phyloP scores from a whole-genome alignment of 768 basidiomycete species.

The Nidularia sp. region DNA sequence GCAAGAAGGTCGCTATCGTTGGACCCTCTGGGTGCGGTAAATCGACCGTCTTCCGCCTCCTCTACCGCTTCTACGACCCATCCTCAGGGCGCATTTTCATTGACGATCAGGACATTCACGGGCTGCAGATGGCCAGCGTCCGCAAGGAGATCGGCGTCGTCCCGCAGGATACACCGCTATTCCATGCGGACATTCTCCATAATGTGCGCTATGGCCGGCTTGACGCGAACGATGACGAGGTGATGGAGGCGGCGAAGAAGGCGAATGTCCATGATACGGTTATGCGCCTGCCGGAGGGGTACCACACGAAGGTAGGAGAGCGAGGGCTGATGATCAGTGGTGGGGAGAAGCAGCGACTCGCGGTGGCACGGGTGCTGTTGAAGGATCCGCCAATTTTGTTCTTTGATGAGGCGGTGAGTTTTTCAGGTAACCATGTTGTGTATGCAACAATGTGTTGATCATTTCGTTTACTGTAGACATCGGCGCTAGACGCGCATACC shows the following conservation, averaged over 20 bases:
- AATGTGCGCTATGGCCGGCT: constrained; percentile 92
- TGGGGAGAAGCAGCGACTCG: constrained; percentile 96
- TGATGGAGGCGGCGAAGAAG: constrained; percentile 74
- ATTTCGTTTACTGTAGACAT: constrained; percentile 56
- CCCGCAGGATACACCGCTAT: constrained; percentile 96
- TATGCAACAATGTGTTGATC: constrained; percentile 1
- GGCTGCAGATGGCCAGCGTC: constrained; percentile 67
- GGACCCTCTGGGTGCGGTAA: constrained; percentile 98
- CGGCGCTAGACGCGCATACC: constrained; percentile 91
- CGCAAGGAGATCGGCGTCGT: constrained; percentile 85
- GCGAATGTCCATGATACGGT: constrained; percentile 88
- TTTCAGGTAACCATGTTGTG: constrained; percentile 3
- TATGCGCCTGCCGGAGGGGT: constrained; percentile 77
- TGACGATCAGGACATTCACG: constrained; percentile 83
- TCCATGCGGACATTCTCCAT: constrained; percentile 93
- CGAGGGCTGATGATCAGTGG: constrained; percentile 97
- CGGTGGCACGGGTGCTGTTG: constrained; percentile 86
- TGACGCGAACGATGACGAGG: constrained; percentile 86
- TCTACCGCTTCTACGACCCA: constrained; percentile 94
- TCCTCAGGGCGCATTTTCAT: constrained; percentile 74
- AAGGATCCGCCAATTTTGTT: constrained; percentile 96
- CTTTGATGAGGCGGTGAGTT: constrained; percentile 94
- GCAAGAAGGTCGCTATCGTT: constrained; percentile 95
- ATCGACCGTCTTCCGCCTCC: constrained; percentile 90
- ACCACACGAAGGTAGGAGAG: constrained; percentile 90